A percentile compares a stretch with the other conserved stretches of the same genome.
Conservation (phyloP, 768 basidiomycete genomes). For the Pholiota conissans region DNA sequence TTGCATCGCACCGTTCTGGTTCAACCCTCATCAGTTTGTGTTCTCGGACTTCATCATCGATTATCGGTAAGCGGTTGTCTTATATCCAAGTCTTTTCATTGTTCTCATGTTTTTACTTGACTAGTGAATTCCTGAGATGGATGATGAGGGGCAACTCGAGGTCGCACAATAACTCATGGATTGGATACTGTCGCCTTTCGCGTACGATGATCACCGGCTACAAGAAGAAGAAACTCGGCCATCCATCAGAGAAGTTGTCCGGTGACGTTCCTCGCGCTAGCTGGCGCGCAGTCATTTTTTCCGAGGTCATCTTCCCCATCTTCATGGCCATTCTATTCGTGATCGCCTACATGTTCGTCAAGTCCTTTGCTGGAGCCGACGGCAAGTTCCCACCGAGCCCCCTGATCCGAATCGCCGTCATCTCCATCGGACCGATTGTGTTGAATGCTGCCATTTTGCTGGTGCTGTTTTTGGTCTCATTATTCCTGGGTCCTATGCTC, state of each 20-base stretch:
- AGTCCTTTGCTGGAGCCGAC: slow-evolving; percentile 69
- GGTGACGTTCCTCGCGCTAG: slow-evolving; percentile 92
- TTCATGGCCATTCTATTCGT: slow-evolving; percentile 85
- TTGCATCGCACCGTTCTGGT: slow-evolving; percentile 94
- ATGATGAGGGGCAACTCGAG: slow-evolving; percentile 98
- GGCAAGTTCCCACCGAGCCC: slow-evolving; percentile 76
- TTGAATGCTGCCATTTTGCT: slow-evolving; percentile 91
- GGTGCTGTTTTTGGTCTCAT: slow-evolving; percentile 83
- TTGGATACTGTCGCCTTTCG: slow-evolving; percentile 97
- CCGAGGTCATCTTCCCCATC: slow-evolving; percentile 84
- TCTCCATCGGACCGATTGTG: slow-evolving; percentile 92
- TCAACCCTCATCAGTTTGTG: slow-evolving; percentile 99
- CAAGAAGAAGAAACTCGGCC: slow-evolving; percentile 96
- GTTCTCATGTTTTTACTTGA: slow-evolving; percentile 14
- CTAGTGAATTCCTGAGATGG: slow-evolving; percentile 96
- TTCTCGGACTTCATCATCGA: slow-evolving; percentile 97
- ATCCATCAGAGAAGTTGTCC: slow-evolving; percentile 96
- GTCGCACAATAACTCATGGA: slow-evolving; percentile 98
- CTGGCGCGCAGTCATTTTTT: slow-evolving; percentile 87
- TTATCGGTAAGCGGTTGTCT: slow-evolving; percentile 59
- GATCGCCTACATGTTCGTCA: slow-evolving; percentile 91
- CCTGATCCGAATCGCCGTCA: slow-evolving; percentile 89
- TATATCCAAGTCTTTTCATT: background rate
- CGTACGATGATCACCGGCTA: slow-evolving; percentile 99
- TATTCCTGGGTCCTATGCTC: slow-evolving; percentile 92